phyloP scores from a whole-genome alignment of 2,329 filamentous ascomycete genomes.

The Fusarium albidum region DNA sequence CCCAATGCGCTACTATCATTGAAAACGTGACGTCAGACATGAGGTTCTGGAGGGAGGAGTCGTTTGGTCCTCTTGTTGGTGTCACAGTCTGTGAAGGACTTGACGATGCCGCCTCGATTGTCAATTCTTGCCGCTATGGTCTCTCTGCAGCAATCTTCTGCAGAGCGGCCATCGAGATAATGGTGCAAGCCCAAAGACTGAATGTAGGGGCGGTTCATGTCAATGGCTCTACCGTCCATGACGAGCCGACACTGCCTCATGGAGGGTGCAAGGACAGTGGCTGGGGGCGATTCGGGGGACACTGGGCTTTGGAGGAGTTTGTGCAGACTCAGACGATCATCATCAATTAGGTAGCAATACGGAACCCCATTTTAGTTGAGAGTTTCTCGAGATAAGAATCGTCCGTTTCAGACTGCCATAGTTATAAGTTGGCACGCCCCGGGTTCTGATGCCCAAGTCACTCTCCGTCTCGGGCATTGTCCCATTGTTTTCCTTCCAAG shows the following conservation, averaged over 20 bases:
- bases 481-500: no score
- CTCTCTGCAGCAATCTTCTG: conserved; percentile 77
- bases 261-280: conserved; percentile 71
- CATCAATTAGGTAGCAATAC: neutral
- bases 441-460: no score
- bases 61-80: conserved; percentile 77
- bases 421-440: no score
- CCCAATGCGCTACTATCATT: conserved; percentile 54
- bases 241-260: conserved; percentile 68
- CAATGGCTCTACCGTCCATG: conserved; percentile 70
- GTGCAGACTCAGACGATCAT: neutral
- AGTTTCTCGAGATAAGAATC: no score
- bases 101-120: conserved; percentile 74
- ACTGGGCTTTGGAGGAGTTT: conserved; percentile 60
- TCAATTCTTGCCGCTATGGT: conserved; percentile 84
- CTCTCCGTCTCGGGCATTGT: no score
- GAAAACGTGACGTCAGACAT: conserved; percentile 66
- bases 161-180: conserved; percentile 64
- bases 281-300: conserved; percentile 65
- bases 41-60: conserved; percentile 78
- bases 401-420: no score
- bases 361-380: no score
- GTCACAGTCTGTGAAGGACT: conserved; percentile 70
- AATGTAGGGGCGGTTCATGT: conserved; percentile 73
- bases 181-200: conserved; percentile 65